Percentiles rank a stretch among this genome's conserved stretches.
These are phyloP conservation scores for Pseudopithomyces maydicus DNA, from an alignment of 2,329 filamentous ascomycete species.

Conservation along the genomic window DNA sequence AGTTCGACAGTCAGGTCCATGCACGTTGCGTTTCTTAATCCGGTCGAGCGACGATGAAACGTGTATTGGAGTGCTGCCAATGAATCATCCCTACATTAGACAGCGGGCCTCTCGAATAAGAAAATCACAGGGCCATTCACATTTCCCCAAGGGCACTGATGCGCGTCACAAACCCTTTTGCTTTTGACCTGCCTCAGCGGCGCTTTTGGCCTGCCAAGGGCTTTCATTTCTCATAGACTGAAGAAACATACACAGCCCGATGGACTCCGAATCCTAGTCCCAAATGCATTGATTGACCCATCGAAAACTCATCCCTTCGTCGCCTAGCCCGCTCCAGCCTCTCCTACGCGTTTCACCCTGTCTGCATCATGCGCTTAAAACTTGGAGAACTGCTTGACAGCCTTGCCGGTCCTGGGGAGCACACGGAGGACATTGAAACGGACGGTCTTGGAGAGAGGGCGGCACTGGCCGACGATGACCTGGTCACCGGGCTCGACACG, in stretches of 20 bases:
- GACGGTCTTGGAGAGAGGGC: slow-evolving; percentile 99
- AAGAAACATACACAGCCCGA: slow-evolving; percentile 48
- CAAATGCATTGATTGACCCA: slow-evolving; percentile 46
- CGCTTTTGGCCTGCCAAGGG: slow-evolving; percentile 42
- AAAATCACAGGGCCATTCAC: background rate
- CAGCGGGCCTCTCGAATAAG: background rate
- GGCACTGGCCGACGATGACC: slow-evolving; percentile 99
- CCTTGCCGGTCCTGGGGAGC: slow-evolving; percentile 94
- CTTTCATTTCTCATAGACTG: slow-evolving; percentile 49
- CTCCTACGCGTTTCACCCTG: slow-evolving; percentile 22
- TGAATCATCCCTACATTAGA: too few species aligned
- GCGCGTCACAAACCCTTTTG: slow-evolving; percentile 2
- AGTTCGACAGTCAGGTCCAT: too few species aligned
- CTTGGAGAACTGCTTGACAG: slow-evolving; percentile 97
- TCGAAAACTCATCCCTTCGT: slow-evolving; percentile 39
- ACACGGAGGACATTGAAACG: slow-evolving; percentile 99
- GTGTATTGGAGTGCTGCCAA: too few species aligned
- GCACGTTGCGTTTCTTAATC: too few species aligned
- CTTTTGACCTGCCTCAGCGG: slow-evolving; percentile 46
- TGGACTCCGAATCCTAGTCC: slow-evolving; percentile 48
- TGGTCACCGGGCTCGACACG: slow-evolving; percentile 99
- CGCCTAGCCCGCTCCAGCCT: slow-evolving; percentile 28
- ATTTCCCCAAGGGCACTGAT: background rate
- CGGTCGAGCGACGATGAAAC: too few species aligned
- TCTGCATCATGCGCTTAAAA: slow-evolving; percentile 69